Evolutionary conservation across 1,284 basidiomycete genomes (phyloP).

Genomic region (Agaricales sp.): DNA sequence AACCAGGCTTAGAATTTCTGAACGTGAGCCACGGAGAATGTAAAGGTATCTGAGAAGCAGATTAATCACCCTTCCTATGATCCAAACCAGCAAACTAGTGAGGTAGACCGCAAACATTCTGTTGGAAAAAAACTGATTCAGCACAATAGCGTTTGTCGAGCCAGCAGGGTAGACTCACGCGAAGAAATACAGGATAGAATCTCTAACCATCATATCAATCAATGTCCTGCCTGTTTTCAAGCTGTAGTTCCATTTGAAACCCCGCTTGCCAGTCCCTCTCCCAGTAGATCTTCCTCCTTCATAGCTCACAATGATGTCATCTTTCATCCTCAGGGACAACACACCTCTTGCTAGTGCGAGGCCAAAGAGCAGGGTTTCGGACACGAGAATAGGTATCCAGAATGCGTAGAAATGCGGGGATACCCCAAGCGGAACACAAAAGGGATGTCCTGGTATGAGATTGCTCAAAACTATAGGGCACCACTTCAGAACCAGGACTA

Average conservation of each 20-base stretch:
- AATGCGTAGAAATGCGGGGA: conserved; percentile 37
- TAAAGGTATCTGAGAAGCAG: not conserved
- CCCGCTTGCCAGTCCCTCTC: not conserved
- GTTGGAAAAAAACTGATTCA: not conserved
- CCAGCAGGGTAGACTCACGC: conserved; percentile 24
- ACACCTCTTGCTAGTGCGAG: conserved; percentile 39
- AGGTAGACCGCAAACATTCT: conserved; percentile 48
- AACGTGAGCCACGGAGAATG: conserved; percentile 4
- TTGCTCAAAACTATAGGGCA: conserved; percentile 13
- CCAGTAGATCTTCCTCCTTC: not conserved
- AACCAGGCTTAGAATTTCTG: conserved; percentile 19
- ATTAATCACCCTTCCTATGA: conserved; percentile 34
- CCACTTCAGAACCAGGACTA: not conserved
- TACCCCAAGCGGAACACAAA: conserved; percentile 30
- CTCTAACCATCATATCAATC: conserved; percentile 38
- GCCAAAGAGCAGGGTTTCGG: conserved; percentile 38
- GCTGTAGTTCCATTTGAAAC: conserved; percentile 8
- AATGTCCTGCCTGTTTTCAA: conserved; percentile 33
- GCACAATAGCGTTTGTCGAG: not conserved
- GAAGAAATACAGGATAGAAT: conserved; percentile 45
- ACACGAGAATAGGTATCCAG: conserved; percentile 48
- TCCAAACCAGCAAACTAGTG: conserved; percentile 40
- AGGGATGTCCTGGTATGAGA: conserved; percentile 19
- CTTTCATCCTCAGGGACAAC: conserved; percentile 26
- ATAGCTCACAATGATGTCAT: conserved; percentile 2